Percentiles rank a stretch among this genome's conserved stretches.
These are phyloP conservation scores for Monosporozyma siamensis DNA, from an alignment of 805 yeast species.

Conservation along the genomic window DNA sequence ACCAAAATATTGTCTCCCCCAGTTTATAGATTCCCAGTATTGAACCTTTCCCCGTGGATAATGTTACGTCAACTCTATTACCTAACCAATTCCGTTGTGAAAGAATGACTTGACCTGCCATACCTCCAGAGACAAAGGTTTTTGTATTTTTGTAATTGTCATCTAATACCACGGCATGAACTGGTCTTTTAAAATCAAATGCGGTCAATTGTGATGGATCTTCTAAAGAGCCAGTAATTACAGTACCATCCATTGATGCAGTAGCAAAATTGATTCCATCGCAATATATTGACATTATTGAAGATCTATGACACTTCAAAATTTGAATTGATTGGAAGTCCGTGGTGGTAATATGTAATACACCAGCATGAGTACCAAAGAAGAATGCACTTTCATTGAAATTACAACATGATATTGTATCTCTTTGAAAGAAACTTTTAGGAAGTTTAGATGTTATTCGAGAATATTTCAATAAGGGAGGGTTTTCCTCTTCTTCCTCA, in stretches of 20 bases:
- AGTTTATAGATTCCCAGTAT: conserved; percentile 57
- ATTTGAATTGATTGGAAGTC: conserved; percentile 58
- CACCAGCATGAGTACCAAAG: conserved; percentile 87
- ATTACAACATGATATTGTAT: conserved; percentile 65
- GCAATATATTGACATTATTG: conserved; percentile 61
- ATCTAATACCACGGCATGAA: conserved; percentile 78
- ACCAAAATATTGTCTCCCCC: conserved; percentile 67
- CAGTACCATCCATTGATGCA: conserved; percentile 90
- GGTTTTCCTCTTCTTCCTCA: conserved; percentile 38
- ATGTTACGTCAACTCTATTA: conserved; percentile 54
- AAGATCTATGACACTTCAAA: conserved; percentile 76
- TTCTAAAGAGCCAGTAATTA: conserved; percentile 57
- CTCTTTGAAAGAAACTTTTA: conserved; percentile 56
- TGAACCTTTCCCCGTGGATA: conserved; percentile 57
- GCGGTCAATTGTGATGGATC: conserved; percentile 60
- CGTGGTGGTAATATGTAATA: conserved; percentile 56
- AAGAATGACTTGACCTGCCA: conserved; percentile 68
- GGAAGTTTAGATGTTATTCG: conserved; percentile 61
- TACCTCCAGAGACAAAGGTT: conserved; percentile 80
- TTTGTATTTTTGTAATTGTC: conserved; percentile 52
- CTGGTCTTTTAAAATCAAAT: conserved; percentile 77
- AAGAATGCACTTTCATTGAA: conserved; percentile 54
- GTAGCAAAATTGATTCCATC: conserved; percentile 74
- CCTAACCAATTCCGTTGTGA: conserved; percentile 86
- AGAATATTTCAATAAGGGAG: conserved; percentile 68